Percentiles rank a stretch among this genome's conserved stretches.
phyloP scores from a whole-genome alignment of 768 basidiomycete genomes.

The Mycena venus region DNA sequence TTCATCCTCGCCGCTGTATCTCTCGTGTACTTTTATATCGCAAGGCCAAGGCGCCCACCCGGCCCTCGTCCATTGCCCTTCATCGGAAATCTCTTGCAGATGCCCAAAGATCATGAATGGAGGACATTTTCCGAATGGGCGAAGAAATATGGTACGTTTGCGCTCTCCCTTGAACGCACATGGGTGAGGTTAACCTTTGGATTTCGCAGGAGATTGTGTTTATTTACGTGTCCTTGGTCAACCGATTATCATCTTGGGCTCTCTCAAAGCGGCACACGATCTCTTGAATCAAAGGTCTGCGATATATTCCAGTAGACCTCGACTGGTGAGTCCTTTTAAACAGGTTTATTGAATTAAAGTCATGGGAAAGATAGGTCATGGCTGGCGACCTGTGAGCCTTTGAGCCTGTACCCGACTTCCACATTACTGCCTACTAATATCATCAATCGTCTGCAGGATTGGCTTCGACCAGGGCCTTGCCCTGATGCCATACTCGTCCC shows the following conservation, averaged over 20 bases:
- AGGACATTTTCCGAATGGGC: constrained; percentile 40
- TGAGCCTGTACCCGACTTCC: no score
- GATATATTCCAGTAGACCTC: constrained; percentile 15
- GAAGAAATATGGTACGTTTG: constrained; percentile 35
- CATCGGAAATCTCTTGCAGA: constrained; percentile 40
- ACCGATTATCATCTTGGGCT: constrained; percentile 11
- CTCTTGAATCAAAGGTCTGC: constrained; percentile 2
- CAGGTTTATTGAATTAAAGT: background rate
- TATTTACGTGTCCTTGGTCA: constrained; percentile 6
- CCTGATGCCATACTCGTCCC: constrained; percentile 7
- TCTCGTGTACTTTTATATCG: no score
- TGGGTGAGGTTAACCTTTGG: background rate
- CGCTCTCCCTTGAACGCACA: background rate
- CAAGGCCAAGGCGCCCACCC: constrained; percentile 30
- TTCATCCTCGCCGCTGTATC: no score
- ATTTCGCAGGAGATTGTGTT: constrained; percentile 6
- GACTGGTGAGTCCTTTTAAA: background rate
- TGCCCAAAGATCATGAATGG: constrained; percentile 40
- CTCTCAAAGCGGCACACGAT: constrained; percentile 1
- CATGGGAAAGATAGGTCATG: background rate
- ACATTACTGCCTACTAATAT: background rate
- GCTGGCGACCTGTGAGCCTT: constrained; percentile 15
- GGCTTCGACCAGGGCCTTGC: background rate
- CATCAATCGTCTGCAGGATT: background rate
- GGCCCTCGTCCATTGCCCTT: constrained; percentile 37